Evolutionary conservation across 805 yeast genomes (phyloP).

Genomic region (Zygoascus bituminiphila): DNA sequence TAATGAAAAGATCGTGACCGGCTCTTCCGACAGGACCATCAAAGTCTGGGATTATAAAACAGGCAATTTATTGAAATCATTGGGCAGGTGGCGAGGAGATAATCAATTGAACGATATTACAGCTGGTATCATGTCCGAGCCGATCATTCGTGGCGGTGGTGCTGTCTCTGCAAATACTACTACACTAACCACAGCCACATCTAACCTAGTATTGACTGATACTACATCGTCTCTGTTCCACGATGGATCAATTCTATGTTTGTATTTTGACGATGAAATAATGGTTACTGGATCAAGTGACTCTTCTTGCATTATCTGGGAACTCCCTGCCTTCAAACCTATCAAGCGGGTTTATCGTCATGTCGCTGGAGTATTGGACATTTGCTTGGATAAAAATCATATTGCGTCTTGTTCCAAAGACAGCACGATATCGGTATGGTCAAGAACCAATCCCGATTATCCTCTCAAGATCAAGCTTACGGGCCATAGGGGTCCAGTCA

Average conservation of each 20-base stretch:
- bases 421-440: slow-evolving; percentile 25
- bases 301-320: slow-evolving; percentile 28
- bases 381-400: slow-evolving; percentile 20
- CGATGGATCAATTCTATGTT: slow-evolving; percentile 29
- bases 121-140: neutral
- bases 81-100: slow-evolving; percentile 9
- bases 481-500: slow-evolving; percentile 32
- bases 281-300: slow-evolving; percentile 32
- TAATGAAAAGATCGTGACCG: slow-evolving; percentile 65
- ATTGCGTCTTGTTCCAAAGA: slow-evolving; percentile 31
- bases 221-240: slow-evolving; percentile 13
- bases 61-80: slow-evolving; percentile 14
- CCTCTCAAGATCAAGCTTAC: slow-evolving; percentile 15
- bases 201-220: neutral
- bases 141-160: neutral
- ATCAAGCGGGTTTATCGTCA: slow-evolving; percentile 21
- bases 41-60: slow-evolving; percentile 29
- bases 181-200: slow-evolving; percentile 1
- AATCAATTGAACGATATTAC: neutral
- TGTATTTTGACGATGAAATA: slow-evolving; percentile 21
- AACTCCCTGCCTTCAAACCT: slow-evolving; percentile 18
- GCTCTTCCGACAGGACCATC: slow-evolving; percentile 43
- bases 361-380: slow-evolving; percentile 24
- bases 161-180: neutral
- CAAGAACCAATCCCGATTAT: slow-evolving; percentile 17